Base-by-base conservation (phyloP, 352 stramenopile genomes). In the Phytophthora foliorum region DNA sequence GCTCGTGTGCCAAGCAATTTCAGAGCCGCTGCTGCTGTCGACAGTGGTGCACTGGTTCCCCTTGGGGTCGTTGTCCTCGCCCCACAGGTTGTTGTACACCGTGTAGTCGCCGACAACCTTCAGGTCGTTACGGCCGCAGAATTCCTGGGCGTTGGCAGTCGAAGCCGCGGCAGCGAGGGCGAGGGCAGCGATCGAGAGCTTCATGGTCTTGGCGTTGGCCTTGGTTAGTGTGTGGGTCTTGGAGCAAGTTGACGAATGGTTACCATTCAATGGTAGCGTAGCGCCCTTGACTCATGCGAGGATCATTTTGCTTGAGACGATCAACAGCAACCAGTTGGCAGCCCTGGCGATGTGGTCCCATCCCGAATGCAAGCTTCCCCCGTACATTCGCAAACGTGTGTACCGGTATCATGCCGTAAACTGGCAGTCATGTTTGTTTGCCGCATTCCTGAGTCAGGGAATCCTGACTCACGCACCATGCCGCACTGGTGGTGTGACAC, bases 51-150 rank as follows among this genome's bases (percentile, higher is more conserved):
- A 82, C 57, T 85, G 77, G 3, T 36, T 54, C 41, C 77, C 77
- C 14, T 57, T 74, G 8, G 63, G 65, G 44, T 77, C 71, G 4
- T 72, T 64, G 25, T 69, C 54, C 32, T 68, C 21, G 29, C 53
- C 68, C 77, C 77, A 85, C 6, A 85, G 60, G 52, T 85, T 74
- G 74, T 85, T 85, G 68, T 85, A 85, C 10, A 85, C 54, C 7
- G 74, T 85, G 71, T 76, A 85, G 60, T 74, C 65, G 34, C 67
- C 73, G 1, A 74, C 56, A 7, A 72, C 69, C 42, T 65, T 63
- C 1, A 49, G 29, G 39, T 74, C 74, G 57, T 78, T 64, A 17
- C 77, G 73, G 21, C 70, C 74, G 42, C 67, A 75, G 60, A 51
- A 75, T n/a, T 67, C n/a, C 34, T 71, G 67, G 17, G 61, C 67